phyloP scores from a whole-genome alignment of 306 rosid species.

The Casuarina equisetifolia region DNA sequence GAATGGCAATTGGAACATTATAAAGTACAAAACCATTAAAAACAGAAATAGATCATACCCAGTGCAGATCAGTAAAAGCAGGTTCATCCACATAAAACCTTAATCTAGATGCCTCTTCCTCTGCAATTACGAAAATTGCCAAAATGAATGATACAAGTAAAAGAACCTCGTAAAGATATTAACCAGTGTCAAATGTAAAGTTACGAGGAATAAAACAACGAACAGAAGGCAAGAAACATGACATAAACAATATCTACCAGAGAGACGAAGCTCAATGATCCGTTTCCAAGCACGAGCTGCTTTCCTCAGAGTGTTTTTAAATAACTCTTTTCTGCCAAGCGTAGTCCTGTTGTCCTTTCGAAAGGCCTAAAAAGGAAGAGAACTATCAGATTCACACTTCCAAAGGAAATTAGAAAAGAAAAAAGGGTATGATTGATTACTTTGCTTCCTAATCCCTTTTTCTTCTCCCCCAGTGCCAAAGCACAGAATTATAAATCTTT shows the following conservation, averaged over 20 bases:
- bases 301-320: constrained; percentile 81
- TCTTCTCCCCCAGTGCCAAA: not conserved
- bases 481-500: not conserved
- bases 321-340: constrained; percentile 75
- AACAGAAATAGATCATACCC: constrained; percentile 59
- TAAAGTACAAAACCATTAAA: constrained; percentile 10
- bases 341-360: constrained; percentile 65
- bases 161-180: not conserved
- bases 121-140: constrained; percentile 39
- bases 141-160: constrained; percentile 18
- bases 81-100: constrained; percentile 78
- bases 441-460: not conserved
- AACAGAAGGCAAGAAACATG: constrained; percentile 22
- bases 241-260: constrained; percentile 44
- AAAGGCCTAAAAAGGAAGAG: constrained; percentile 52
- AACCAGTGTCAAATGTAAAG: not conserved
- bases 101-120: constrained; percentile 72
- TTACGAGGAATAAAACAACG: not conserved
- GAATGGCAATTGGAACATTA: not conserved
- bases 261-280: constrained; percentile 73
- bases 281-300: constrained; percentile 83
- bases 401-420: not conserved
- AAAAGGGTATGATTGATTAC: not conserved
- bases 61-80: constrained; percentile 91
- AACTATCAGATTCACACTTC: not conserved